Percentiles rank a stretch among this genome's conserved stretches.
phyloP scores from a whole-genome alignment of 2,329 filamentous ascomycete genomes.

The Fusarium nurragi region DNA sequence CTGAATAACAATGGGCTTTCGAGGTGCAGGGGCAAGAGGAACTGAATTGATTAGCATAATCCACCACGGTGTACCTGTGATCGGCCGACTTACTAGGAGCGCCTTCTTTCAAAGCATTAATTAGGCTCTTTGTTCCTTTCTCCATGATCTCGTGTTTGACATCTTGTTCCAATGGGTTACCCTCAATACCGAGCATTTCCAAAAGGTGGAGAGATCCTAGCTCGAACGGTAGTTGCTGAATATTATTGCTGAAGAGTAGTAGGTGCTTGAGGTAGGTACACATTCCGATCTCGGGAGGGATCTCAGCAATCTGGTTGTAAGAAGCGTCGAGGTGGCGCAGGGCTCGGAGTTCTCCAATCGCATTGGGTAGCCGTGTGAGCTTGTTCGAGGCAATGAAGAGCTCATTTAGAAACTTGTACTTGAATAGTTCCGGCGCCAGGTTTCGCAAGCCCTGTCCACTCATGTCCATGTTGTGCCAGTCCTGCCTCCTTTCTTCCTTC shows the following conservation, averaged over 20 bases:
- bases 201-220: slow-evolving; percentile 88
- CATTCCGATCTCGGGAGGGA: slow-evolving; percentile 96
- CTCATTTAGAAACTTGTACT: slow-evolving; percentile 88
- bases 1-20: slow-evolving; percentile 82
- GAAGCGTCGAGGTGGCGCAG: slow-evolving; percentile 88
- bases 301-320: slow-evolving; percentile 81
- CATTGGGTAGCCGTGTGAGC: slow-evolving; percentile 78
- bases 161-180: slow-evolving; percentile 82
- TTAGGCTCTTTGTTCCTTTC: slow-evolving; percentile 84
- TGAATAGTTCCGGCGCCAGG: slow-evolving; percentile 81
- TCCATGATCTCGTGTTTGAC: slow-evolving; percentile 86
- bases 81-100: slow-evolving; percentile 74
- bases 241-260: slow-evolving; percentile 88
- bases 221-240: slow-evolving; percentile 83
- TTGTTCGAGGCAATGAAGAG: slow-evolving; percentile 96
- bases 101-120: slow-evolving; percentile 83
- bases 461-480: slow-evolving; percentile 94
- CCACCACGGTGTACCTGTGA: neutral
- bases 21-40: slow-evolving; percentile 77
- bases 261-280: slow-evolving; percentile 90
- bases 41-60: slow-evolving; percentile 60
- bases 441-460: slow-evolving; percentile 94
- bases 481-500: slow-evolving; percentile 74
- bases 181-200: slow-evolving; percentile 90
- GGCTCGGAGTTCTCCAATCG: slow-evolving; percentile 83